phyloP scores from a whole-genome alignment of 805 yeast species.

The Metschnikowia santaceciliae region DNA sequence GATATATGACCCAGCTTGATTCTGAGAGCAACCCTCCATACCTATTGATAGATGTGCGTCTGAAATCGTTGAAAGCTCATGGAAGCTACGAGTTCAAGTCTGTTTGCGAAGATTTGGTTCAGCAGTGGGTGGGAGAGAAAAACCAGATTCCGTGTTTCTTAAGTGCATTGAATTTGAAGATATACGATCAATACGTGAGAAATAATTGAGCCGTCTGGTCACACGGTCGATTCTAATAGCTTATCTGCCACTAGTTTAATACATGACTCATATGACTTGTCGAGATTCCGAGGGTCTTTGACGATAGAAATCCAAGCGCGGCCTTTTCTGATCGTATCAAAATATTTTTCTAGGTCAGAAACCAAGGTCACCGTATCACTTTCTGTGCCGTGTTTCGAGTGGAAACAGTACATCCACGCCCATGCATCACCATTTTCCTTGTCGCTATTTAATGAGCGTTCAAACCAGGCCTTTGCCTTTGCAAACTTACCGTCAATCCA shows the following conservation, averaged over 20 bases:
- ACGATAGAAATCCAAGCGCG: conserved; percentile 50
- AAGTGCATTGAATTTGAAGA: conserved; percentile 65
- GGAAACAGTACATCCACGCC: conserved; percentile 51
- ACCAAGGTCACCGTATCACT: conserved; percentile 5
- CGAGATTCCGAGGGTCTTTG: conserved; percentile 48
- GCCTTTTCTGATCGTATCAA: conserved; percentile 53
- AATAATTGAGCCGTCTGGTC: neutral
- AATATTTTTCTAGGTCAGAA: neutral
- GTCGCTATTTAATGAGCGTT: conserved; percentile 57
- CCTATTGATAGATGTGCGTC: conserved; percentile 53
- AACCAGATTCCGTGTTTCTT: conserved; percentile 74
- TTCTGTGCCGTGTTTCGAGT: conserved; percentile 7
- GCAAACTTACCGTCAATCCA: conserved; percentile 60
- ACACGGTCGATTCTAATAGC: conserved; percentile 6
- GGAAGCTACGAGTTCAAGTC: conserved; percentile 36
- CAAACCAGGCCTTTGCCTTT: conserved; percentile 72
- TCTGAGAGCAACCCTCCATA: conserved; percentile 28
- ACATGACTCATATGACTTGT: conserved; percentile 37
- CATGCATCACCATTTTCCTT: conserved; percentile 71
- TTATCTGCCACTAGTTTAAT: conserved; percentile 29
- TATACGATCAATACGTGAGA: conserved; percentile 44
- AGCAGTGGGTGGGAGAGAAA: conserved; percentile 64
- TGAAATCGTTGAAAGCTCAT: conserved; percentile 52
- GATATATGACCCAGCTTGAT: conserved; percentile 27
- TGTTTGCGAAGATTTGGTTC: conserved; percentile 47